Base-by-base conservation (phyloP, 2,329 filamentous ascomycete genomes). In the Chaetomium strumarium region DNA sequence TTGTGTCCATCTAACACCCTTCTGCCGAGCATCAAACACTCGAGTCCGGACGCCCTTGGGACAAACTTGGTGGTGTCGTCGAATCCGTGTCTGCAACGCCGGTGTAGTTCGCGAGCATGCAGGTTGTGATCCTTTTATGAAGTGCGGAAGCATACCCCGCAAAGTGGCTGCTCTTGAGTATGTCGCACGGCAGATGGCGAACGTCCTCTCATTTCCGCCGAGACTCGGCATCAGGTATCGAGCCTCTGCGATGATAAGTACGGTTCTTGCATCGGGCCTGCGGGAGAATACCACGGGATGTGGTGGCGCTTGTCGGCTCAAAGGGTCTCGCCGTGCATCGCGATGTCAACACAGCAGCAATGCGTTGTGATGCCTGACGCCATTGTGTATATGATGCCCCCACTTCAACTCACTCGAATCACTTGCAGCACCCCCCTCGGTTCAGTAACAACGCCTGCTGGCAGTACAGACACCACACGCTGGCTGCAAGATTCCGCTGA, bases 121-220 rank as follows among this genome's bases (percentile, higher is more conserved):
- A 40, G 40, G 16, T 16, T 29, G 36, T 34, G 51, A 45, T 40
- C 29, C 33, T 14, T 20, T 49, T 45, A 45, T 46, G 49, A 46
- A 34, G 31, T 14, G 16, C 13, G 31, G 13, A 36, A 13, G 36
- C 44, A 17, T 46, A 46, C 50, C 49, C 52, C 55, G 52, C 53
- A 55, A 53, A 55, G 40, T 51, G 53, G 55, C 50, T 52, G 49
- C 46, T 51, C 38, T 20, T 46, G 50, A 49, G 43, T 43, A 55
- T 44, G 53, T 58, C 46, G 29, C 50, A 58, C 55, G 16, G 36
- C 49, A 10, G 41, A 19, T 50, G 42, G 29, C 40, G 33, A 43
- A 40, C 40, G 39, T 12, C 31, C 24, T 19, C 40, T 34, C 44
- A 16, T 31, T 30, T 30, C 19, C 10, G 53, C 39, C 20, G 20